phyloP scores from a whole-genome alignment of 139 green algal species.

The Diplosphaera chodatii region DNA sequence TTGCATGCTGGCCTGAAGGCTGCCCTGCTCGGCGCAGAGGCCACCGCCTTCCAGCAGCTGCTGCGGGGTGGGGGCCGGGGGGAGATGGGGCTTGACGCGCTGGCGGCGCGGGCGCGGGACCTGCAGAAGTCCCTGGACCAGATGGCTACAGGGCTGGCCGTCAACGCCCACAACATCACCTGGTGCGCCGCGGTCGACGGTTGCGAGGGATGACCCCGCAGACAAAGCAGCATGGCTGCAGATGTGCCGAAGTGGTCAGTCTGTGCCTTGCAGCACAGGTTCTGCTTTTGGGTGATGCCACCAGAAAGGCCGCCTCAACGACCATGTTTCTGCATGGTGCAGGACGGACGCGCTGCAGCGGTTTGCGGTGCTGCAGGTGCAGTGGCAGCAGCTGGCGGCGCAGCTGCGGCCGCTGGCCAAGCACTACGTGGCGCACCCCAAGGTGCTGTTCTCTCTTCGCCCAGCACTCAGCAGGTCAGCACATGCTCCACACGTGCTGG shows the following conservation, averaged over 20 bases:
- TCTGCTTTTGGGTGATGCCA: too few relatives aligned
- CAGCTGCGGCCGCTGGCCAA: slow-evolving; percentile 36
- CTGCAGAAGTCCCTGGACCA: slow-evolving; percentile 4
- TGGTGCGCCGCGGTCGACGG: neutral
- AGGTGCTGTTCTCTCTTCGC: neutral
- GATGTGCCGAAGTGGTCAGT: too few relatives aligned
- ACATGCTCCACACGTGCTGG: neutral
- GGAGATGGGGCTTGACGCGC: slow-evolving; percentile 20
- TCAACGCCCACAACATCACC: slow-evolving; percentile 1
- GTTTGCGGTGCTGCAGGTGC: slow-evolving; percentile 43
- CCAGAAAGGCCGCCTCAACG: too few relatives aligned
- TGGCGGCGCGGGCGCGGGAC: slow-evolving; percentile 2
- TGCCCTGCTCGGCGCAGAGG: neutral
- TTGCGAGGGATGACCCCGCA: neutral
- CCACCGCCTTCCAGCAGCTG: slow-evolving; percentile 5
- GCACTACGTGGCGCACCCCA: slow-evolving; percentile 34
- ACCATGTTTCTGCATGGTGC: too few relatives aligned
- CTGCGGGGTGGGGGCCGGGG: slow-evolving; percentile 8
- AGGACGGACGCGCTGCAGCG: slow-evolving; percentile 36
- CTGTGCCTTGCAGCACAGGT: too few relatives aligned
- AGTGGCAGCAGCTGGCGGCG: slow-evolving; percentile 32
- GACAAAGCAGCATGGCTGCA: neutral
- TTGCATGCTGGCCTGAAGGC: neutral
- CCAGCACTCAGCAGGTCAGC: neutral
- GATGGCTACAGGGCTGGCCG: neutral